Evolutionary conservation across 208 protist genomes (phyloP).

Genomic region (Sergeia podlipaevii): DNA sequence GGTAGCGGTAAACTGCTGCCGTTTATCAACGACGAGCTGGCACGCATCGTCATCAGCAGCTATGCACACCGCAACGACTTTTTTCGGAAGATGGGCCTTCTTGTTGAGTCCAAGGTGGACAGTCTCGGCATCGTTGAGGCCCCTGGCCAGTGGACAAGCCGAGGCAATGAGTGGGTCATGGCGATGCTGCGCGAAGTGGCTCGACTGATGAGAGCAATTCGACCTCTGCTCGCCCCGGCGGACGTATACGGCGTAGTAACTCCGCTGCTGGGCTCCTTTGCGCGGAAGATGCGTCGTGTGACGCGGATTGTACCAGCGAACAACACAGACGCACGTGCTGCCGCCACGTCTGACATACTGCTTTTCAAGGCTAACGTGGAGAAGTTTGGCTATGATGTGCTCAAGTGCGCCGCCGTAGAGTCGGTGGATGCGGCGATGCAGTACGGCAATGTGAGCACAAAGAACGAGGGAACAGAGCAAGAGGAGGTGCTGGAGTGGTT

Average conservation of each 20-base stretch:
- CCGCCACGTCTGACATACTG: slow-evolving; percentile 61
- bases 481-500: slow-evolving; percentile 74
- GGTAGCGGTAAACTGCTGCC: slow-evolving; percentile 19
- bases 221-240: slow-evolving; percentile 47
- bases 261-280: slow-evolving; percentile 66
- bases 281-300: slow-evolving; percentile 53
- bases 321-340: slow-evolving; percentile 19
- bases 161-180: slow-evolving; percentile 88
- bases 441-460: slow-evolving; percentile 16
- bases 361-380: slow-evolving; percentile 90
- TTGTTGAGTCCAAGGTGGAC: slow-evolving; percentile 72
- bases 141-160: slow-evolving; percentile 37
- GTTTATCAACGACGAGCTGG: slow-evolving; percentile 63
- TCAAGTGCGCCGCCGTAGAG: slow-evolving; percentile 49
- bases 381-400: slow-evolving; percentile 87
- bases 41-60: slow-evolving; percentile 44
- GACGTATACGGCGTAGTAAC: slow-evolving; percentile 71
- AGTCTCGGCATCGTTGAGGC: slow-evolving; percentile 32
- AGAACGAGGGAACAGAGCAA: no score
- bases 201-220: slow-evolving; percentile 56
- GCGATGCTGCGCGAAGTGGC: slow-evolving; percentile 83
- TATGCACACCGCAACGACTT: slow-evolving; percentile 58
- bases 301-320: slow-evolving; percentile 33
- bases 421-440: slow-evolving; percentile 37
- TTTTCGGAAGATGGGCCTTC: slow-evolving; percentile 56